phyloP scores from a whole-genome alignment of 768 basidiomycete genomes.

The Clitopilus hobsonii region DNA sequence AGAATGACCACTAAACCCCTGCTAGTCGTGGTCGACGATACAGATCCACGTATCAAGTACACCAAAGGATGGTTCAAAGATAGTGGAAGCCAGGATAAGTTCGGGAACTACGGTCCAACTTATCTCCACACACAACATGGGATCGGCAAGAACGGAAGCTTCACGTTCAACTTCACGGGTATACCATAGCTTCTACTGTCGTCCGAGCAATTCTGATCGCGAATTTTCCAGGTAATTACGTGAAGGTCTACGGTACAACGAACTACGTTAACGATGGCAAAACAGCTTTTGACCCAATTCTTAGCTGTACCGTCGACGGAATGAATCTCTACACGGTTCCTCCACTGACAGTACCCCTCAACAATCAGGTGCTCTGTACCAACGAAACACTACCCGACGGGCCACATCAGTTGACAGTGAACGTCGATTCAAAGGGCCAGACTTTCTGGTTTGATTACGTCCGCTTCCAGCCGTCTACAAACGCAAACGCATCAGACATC shows the following conservation, averaged over 20 bases:
- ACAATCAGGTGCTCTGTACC: constrained; percentile 26
- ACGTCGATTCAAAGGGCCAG: constrained; percentile 13
- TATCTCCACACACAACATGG: constrained; percentile 25
- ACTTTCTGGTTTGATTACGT: constrained; percentile 27
- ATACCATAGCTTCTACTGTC: background rate
- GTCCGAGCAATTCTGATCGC: background rate
- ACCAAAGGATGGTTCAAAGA: constrained; percentile 24
- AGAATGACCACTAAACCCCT: background rate
- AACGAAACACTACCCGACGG: constrained; percentile 14
- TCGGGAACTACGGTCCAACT: constrained; percentile 27
- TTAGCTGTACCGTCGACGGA: constrained; percentile 25
- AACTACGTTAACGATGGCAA: no score
- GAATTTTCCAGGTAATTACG: constrained; percentile 6
- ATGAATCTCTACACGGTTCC: constrained; percentile 13
- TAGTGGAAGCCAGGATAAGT: constrained; percentile 17
- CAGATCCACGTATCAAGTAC: constrained; percentile 24
- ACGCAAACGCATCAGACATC: constrained; percentile 7
- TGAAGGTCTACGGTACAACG: constrained; percentile 15
- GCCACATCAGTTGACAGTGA: constrained; percentile 21
- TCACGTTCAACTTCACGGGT: constrained; percentile 27
- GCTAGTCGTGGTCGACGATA: constrained; percentile 27
- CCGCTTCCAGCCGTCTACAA: constrained; percentile 18
- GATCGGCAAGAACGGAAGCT: constrained; percentile 20
- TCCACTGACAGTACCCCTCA: constrained; percentile 12
- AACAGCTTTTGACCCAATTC: constrained; percentile 20